Evolutionary conservation across 73 alveolate genomes (phyloP), one percentile per base, ranked within the genome.

Genomic region (Paramecium octaurelia): DNA sequence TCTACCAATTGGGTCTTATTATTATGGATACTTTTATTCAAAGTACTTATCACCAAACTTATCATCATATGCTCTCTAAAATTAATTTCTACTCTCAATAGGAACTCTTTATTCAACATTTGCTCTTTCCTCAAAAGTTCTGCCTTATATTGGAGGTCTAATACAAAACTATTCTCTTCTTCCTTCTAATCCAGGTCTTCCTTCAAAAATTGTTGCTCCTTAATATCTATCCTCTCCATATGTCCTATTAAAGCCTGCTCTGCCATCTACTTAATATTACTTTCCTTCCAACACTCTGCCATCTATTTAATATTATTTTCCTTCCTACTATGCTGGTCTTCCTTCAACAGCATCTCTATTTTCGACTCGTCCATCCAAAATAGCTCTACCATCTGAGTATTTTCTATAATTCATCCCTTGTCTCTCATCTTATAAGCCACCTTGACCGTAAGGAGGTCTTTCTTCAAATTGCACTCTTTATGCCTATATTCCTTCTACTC

Each of bases 161-260:
- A 31, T 6, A 23, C 46, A 40, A 64, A 27, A 64, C 6, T 34
- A 20, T 23, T 75, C 84, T 12, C 50, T 27, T 27, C 84, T 10
- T 8, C 84, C 84, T 23, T 64, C 84, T 23, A 64, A 64, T 64
- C 84, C 84, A 23, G 44, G 48, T 64, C 84, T 64, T 27, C 84
- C 84, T 64, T 38, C 38, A n/a, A 75, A 10, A 18, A 38, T 75
- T 4, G 40, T 23, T 12, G 34, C 2, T 38, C 60, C 88, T 75
- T 35, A 29, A 34, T 29, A 75, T 75, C 69, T 18, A n/a, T 35
- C 69, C 14, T 54, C 69, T n/a, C 69, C 69, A 54, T 16, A 54
- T 54, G 69, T 54, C 18, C 69, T 54, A 9, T 54, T 54, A 18
- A 54, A 54, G n/a, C 69, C 69, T 18, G 31, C 69, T 54, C 69